Evolutionary conservation across 495 filamentous ascomycete genomes (phyloP).

Genomic region (Hyaloscypha hepaticicola): DNA sequence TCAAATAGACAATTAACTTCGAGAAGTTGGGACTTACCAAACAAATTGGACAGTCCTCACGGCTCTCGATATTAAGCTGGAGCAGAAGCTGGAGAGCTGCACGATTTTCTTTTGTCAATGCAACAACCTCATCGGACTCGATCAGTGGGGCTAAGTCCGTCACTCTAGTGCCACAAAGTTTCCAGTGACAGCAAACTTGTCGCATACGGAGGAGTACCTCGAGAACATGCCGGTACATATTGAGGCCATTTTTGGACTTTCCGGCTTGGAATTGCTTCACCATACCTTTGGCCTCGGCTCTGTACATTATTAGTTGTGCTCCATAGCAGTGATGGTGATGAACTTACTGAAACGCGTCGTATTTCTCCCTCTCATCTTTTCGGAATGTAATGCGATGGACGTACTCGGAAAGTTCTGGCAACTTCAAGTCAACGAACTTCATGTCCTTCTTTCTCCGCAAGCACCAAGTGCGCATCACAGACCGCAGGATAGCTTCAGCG

Average conservation of each 20-base stretch:
- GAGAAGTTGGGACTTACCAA: too few relatives aligned
- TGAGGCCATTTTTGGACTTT: conserved; percentile 40
- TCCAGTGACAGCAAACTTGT: conserved; percentile 89
- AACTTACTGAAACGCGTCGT: conserved; percentile 67
- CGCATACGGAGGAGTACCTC: conserved; percentile 83
- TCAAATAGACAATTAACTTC: too few relatives aligned
- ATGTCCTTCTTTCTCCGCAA: conserved; percentile 86
- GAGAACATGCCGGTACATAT: conserved; percentile 65
- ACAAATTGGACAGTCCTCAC: conserved; percentile 84
- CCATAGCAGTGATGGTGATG: neutral
- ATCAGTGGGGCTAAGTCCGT: conserved; percentile 66
- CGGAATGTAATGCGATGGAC: conserved; percentile 77
- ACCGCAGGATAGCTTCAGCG: conserved; percentile 66
- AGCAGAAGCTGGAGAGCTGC: conserved; percentile 74
- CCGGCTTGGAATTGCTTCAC: conserved; percentile 56
- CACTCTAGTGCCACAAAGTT: conserved; percentile 65
- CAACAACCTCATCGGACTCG: conserved; percentile 63
- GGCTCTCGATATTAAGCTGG: conserved; percentile 74
- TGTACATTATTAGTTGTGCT: conserved; percentile 34
- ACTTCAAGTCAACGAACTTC: conserved; percentile 79
- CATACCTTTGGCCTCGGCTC: conserved; percentile 71
- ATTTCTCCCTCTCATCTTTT: conserved; percentile 74
- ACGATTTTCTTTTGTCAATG: conserved; percentile 70
- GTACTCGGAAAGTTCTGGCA: conserved; percentile 77
- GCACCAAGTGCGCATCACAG: conserved; percentile 79